These are phyloP conservation scores for Myriosclerotinia scirpicola DNA, from an alignment of 2,329 filamentous ascomycete species.

Conservation along the genomic window DNA sequence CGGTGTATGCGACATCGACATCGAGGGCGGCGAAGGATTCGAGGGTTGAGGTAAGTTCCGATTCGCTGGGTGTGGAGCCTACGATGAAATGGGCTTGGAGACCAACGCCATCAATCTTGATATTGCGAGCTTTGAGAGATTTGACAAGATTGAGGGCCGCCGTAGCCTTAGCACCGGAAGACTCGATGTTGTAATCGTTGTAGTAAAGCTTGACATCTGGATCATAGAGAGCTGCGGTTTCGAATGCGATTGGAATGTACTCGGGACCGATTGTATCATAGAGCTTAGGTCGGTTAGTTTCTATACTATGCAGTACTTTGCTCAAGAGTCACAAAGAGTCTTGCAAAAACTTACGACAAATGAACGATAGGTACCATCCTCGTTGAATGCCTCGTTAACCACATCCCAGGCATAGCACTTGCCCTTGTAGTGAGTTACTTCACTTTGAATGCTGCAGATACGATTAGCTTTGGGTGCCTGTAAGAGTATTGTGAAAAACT, in stretches of 20 bases:
- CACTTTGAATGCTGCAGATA: conserved; percentile 50
- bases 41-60: conserved; percentile 48
- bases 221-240: conserved; percentile 35
- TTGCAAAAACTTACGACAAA: conserved; percentile 52
- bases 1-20: conserved; percentile 61
- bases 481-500: too few species aligned
- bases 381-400: conserved; percentile 63
- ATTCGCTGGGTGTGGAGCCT: conserved; percentile 50
- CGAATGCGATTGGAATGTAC: conserved; percentile 45
- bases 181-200: conserved; percentile 66
- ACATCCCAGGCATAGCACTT: conserved; percentile 66
- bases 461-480: background rate
- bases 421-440: conserved; percentile 59
- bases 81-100: conserved; percentile 62
- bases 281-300: conserved; percentile 7
- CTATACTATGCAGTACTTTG: background rate
- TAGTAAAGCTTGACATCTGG: conserved; percentile 38
- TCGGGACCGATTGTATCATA: conserved; percentile 49
- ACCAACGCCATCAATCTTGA: conserved; percentile 62
- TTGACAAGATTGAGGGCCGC: conserved; percentile 48
- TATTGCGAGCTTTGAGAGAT: conserved; percentile 49
- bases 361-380: conserved; percentile 55
- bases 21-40: conserved; percentile 52
- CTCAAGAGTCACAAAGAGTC: conserved; percentile 39
- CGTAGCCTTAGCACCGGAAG: conserved; percentile 48